Base-by-base conservation (phyloP, 345 rosid genomes). In the Acer yangbiense region DNA sequence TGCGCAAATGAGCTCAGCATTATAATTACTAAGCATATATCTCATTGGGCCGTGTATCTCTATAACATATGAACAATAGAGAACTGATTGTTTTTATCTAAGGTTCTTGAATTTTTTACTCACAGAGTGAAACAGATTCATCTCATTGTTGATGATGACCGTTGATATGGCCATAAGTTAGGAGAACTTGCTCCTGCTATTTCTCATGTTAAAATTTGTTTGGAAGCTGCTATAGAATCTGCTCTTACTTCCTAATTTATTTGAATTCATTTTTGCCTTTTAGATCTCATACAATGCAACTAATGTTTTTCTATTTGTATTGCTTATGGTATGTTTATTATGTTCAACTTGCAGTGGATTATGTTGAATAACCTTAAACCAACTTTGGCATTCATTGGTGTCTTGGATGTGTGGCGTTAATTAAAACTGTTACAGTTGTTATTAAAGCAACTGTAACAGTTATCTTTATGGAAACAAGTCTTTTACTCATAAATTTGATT, bases 71-170 rank as follows among this genome's bases (percentile, higher is more conserved):
- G 12, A 44, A 27, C 27, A 27, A 17, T 39, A 17, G 18, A 13
- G 55, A 10, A 44, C 25, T 43, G 60, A 13, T 48, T 4, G 60
- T 74, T 73, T 62, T 44, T 21, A 62, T 50, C 46, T 23, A 63
- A 62, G 76, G 32, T 39, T 72, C 68, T 62, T 9, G 76, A 20
- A 35, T 39, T 16, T 21, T 3, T 21, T 72, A 39, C 60, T 72
- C 32, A n/a, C 12, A 13, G 7, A 39, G 21, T 20, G 54, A 60
- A 61, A 8, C 21, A 20, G 52, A 41, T 62, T 73, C 10, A 9
- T 25, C 23, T 9, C 4, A 44, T 66, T 74, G 44, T 48, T 12
- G 23, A 74, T 65, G 4, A 23, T 73, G 76, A 21, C 35, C 43
- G 12, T 65, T 54, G 62, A 20, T 35, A 32, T n/a, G 54, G 39